Conservation (phyloP, 257 asterid genomes). For the Fraxinus pennsylvanica region DNA sequence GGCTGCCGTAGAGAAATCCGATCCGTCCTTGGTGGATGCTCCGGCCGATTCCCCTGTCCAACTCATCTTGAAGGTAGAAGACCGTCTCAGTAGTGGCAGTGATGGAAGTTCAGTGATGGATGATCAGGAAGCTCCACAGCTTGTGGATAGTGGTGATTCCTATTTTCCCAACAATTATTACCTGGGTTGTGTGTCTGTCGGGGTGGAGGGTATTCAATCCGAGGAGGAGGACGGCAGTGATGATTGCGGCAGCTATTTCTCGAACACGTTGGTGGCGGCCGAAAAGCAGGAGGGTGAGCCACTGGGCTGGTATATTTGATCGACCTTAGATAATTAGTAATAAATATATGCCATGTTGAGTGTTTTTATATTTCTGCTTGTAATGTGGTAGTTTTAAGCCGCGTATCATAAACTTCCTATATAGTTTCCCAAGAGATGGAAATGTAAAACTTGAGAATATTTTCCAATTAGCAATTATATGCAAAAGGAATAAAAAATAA, state of each 20-base stretch:
- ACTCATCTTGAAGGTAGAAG: constrained; percentile 50
- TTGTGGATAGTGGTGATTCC: constrained; percentile 53
- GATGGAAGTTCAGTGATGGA: constrained; percentile 54
- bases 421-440: background rate
- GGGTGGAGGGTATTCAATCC: constrained; percentile 32
- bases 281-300: constrained; percentile 64
- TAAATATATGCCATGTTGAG: background rate
- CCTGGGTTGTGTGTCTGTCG: constrained; percentile 24
- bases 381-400: background rate
- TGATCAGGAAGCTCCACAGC: constrained; percentile 42
- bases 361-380: background rate
- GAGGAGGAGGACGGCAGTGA: constrained; percentile 49
- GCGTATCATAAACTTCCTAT: too few species aligned
- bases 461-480: constrained; percentile 21
- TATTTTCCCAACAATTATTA: constrained; percentile 34
- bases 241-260: constrained; percentile 38
- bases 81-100: constrained; percentile 46
- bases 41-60: constrained; percentile 27
- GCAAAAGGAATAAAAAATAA: background rate
- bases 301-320: constrained; percentile 80
- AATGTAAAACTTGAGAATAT: background rate
- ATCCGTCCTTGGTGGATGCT: constrained; percentile 23
- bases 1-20: constrained; percentile 26
- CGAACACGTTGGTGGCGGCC: constrained; percentile 45
- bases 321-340: constrained; percentile 17